These are phyloP conservation scores for Populus hybrid DNA, from an alignment of 441 rosid genomes.

Conservation along the genomic window DNA sequence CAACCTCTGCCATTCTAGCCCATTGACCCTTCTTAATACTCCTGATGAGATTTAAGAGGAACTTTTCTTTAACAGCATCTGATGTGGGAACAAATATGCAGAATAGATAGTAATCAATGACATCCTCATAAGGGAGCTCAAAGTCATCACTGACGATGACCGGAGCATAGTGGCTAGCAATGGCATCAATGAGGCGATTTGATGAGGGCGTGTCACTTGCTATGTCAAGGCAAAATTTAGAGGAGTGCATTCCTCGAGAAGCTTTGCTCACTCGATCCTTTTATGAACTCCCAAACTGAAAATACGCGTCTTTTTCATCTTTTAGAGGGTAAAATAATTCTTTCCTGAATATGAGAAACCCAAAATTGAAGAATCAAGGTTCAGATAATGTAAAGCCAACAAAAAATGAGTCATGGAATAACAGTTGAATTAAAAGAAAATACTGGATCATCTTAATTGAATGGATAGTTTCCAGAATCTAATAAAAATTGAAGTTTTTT, in stretches of 20 bases:
- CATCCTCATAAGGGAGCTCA: conserved; percentile 92
- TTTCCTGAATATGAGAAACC: conserved; percentile 50
- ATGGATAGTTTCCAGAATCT: background rate
- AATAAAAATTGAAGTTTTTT: background rate
- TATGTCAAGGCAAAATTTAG: conserved; percentile 67
- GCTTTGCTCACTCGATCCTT: conserved; percentile 72
- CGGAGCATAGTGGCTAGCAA: conserved; percentile 94
- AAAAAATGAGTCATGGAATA: background rate
- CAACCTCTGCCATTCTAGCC: too few relatives aligned
- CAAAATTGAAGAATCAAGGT: background rate
- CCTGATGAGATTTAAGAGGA: too few relatives aligned
- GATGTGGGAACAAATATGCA: conserved; percentile 74
- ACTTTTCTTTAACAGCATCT: conserved; percentile 70
- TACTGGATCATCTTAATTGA: background rate
- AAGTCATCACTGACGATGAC: conserved; percentile 93
- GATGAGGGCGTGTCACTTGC: conserved; percentile 99
- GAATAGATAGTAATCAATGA: conserved; percentile 87
- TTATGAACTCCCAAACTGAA: conserved; percentile 79
- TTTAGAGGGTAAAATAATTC: conserved; percentile 77
- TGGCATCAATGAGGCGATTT: conserved; percentile 90
- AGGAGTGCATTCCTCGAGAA: conserved; percentile 72
- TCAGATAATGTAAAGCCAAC: background rate
- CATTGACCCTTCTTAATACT: too few relatives aligned
- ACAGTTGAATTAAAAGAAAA: background rate
- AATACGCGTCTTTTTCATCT: conserved; percentile 85